Evolutionary conservation across 2,329 filamentous ascomycete genomes (phyloP), one percentile per base, ranked within the genome.

Genomic region (Gnomoniopsis sp.): DNA sequence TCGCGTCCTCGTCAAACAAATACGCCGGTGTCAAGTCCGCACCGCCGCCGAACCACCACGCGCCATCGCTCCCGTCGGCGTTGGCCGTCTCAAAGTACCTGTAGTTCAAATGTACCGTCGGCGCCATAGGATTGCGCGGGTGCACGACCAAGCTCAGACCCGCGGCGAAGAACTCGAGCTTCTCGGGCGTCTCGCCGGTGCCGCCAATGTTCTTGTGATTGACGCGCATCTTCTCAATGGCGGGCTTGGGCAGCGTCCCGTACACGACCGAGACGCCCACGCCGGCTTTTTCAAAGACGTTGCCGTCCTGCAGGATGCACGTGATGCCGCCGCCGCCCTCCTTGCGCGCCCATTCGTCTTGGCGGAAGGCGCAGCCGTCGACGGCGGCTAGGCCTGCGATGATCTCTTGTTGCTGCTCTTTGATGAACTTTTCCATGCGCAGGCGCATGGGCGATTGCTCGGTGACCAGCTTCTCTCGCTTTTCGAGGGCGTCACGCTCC

Each of bases 11-110:
- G 67, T 97, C 93, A 75, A 96, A 98, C 34, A 99, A 84, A 72
- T 98, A 99, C 43, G 84, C 87, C 0, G 95, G 95, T 14, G 95
- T 99, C 65, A 99, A 76, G 74, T 99, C 95, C 55, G 91, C 93
- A 58, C 95, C 95, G 53, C 95, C 95, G 64, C 95, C 95, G 69
- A 96, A 99, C 95, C 95, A 99, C 93, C 95, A 99, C 8, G 92
- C 89, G 64, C 93, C 91, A 54, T 81, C 88, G 65, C 81, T 89
- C 47, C 90, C 91, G 67, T 93, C 88, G 10, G 89, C 84, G 67
- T 93, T 89, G 61, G 90, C 89, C 1, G 95, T 99, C 79, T 99
- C 95, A 70, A 99, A 99, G 77, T 99, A 99, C 58, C 95, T 87
- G 80, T 98, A 98, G 79, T 99, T 99, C 66, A 99, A 82, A 74